Evolutionary conservation across 2,329 filamentous ascomycete species (phyloP).

Genomic region (Nothophaeocryptopus gaeumannii): DNA sequence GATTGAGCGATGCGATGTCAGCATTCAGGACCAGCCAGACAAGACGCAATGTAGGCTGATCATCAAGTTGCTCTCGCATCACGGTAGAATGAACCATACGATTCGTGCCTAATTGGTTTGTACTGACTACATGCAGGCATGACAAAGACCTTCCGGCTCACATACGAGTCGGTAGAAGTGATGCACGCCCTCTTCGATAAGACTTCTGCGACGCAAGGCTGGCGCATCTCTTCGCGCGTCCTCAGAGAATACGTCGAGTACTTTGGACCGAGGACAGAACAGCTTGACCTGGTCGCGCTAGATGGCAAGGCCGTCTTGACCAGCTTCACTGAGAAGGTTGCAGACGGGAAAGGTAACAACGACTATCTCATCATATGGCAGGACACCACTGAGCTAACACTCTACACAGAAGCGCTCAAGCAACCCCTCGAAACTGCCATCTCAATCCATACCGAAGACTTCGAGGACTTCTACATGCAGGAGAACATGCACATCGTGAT

Average conservation of each 20-base stretch:
- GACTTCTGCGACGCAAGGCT: conserved; percentile 63
- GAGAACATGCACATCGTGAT: conserved; percentile 76
- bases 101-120: neutral
- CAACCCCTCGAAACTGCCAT: conserved; percentile 79
- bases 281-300: conserved; percentile 73
- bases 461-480: conserved; percentile 70
- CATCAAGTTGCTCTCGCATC: conserved; percentile 69
- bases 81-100: conserved; percentile 49
- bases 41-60: conserved; percentile 69
- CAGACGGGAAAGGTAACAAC: conserved; percentile 59
- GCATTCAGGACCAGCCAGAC: conserved; percentile 67
- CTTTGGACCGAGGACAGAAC: conserved; percentile 76
- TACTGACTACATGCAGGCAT: conserved; percentile 51
- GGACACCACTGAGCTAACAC: conserved; percentile 9
- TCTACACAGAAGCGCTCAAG: conserved; percentile 64
- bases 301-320: conserved; percentile 70
- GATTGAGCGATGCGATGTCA: conserved; percentile 72
- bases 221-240: conserved; percentile 69
- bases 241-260: conserved; percentile 75
- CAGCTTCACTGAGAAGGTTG: conserved; percentile 76
- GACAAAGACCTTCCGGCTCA: conserved; percentile 72
- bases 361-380: conserved; percentile 7
- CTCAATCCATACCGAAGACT: conserved; percentile 71
- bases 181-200: conserved; percentile 74
- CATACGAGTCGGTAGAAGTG: conserved; percentile 70